Evolutionary conservation across 345 rosid genomes (phyloP), one percentile per base, ranked within the genome.

Genomic region (Salix viminalis): DNA sequence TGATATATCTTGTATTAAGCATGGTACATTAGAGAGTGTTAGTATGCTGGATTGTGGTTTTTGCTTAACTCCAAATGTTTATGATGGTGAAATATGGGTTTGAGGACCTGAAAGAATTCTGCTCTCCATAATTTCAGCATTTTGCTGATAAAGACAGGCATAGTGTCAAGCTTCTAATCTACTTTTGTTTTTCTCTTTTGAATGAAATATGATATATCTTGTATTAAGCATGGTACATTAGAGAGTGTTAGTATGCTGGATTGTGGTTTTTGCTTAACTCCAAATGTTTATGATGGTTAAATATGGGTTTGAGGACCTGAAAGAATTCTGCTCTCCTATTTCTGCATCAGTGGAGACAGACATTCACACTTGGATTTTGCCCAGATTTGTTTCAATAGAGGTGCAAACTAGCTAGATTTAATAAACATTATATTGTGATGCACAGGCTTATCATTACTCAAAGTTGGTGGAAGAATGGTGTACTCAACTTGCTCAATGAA

Each of bases 401-500:
- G 39, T n/a, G 8, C n/a, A 37, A 6, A 21, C 2, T 15, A 10
- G 66, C 18, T 46, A 46, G 50, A 54, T 61, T 58, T 60, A 67
- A 8, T 23, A 12, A 34, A 8, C 23, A 26, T 18, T 13, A n/a
- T 26, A 37, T 16, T 76, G 71, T 48, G 76, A 86, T 46, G 67
- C 81, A 73, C 84, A 95, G 99, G 98, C 71, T 65, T 93, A 37
- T 84, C 98, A 66, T 78, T 93, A 77, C 88, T 96, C 65, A 93
- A 92, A 91, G 94, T 92, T 75, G 97, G 97, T 80, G 99, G 99
- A 71, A 91, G 91, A 88, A 93, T 96, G 94, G 91, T 96, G 77
- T 96, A 96, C 87, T 96, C 98, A 4, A 93, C 99, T 69, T 96
- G 98, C 82, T 92, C 98, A n/a, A 91, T 93, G 98, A 93, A 96